Conservation (phyloP, 2,329 filamentous ascomycete species). For the Chaetomium sp. region DNA sequence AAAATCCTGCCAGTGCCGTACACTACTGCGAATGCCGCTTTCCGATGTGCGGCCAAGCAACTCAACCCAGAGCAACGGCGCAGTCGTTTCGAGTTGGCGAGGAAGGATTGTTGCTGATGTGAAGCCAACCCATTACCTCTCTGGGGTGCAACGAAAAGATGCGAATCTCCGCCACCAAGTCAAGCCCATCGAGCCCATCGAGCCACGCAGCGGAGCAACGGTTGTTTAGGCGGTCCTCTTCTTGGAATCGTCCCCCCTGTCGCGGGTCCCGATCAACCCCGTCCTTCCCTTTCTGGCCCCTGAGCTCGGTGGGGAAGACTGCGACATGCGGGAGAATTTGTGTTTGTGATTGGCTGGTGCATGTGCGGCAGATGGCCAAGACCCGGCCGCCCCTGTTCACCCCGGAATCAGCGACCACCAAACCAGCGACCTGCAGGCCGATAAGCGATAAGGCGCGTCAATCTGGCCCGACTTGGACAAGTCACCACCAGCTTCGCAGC, state of each 20-base stretch:
- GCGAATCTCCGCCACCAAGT: neutral
- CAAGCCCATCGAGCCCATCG: too few species aligned
- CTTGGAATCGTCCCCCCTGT: neutral
- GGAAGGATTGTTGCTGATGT: neutral
- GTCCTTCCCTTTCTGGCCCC: constrained; percentile 6
- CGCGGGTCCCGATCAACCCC: neutral
- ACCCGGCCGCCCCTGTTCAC: neutral
- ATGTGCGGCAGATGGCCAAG: neutral
- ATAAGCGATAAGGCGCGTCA: constrained; percentile 2
- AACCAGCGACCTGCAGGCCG: neutral
- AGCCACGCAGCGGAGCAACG: neutral
- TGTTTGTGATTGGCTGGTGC: constrained; percentile 4
- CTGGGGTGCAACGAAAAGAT: neutral
- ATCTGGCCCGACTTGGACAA: neutral
- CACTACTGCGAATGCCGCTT: too few species aligned
- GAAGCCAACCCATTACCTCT: neutral
- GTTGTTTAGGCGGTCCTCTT: constrained; percentile 5
- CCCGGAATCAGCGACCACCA: constrained; percentile 2
- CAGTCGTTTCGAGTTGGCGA: constrained; percentile 2
- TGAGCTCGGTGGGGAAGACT: constrained; percentile 6
- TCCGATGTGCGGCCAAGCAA: too few species aligned
- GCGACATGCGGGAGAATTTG: neutral
- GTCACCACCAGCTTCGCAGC: neutral
- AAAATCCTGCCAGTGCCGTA: too few species aligned
- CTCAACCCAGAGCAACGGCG: neutral